These are phyloP conservation scores for Prunus yedoensis DNA, from an alignment of 331 rosid species.

Conservation along the genomic window DNA sequence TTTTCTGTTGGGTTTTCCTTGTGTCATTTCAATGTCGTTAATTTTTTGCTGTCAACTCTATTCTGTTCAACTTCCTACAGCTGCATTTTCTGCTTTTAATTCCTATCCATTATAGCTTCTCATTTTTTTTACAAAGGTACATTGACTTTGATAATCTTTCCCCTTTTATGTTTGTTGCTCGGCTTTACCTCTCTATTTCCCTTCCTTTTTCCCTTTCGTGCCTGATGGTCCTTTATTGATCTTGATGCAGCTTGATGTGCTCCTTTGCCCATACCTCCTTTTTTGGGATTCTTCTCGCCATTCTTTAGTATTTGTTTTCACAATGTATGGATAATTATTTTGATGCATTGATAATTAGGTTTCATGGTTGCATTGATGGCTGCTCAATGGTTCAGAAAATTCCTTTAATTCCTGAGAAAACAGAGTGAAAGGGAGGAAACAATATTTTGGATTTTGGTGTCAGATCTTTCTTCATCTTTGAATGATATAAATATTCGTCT, in stretches of 20 bases:
- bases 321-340: neutral
- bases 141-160: neutral
- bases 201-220: neutral
- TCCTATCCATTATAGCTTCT: neutral
- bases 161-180: neutral
- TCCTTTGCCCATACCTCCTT: conserved; percentile 2
- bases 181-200: conserved; percentile 5
- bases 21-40: neutral
- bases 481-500: neutral
- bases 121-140: conserved; percentile 21
- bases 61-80: neutral
- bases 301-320: neutral
- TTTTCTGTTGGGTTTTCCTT: neutral
- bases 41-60: neutral
- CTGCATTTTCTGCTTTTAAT: conserved; percentile 7
- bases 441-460: neutral
- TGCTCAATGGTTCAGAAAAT: neutral
- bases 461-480: neutral
- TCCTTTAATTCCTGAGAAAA: neutral
- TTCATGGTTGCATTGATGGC: neutral
- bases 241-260: conserved; percentile 23
- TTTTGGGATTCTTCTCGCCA: neutral
- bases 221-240: neutral
- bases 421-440: neutral
- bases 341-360: neutral